Conservation (phyloP, 371 early-diverging fungal genomes). For the Haplosporangium sp. region DNA sequence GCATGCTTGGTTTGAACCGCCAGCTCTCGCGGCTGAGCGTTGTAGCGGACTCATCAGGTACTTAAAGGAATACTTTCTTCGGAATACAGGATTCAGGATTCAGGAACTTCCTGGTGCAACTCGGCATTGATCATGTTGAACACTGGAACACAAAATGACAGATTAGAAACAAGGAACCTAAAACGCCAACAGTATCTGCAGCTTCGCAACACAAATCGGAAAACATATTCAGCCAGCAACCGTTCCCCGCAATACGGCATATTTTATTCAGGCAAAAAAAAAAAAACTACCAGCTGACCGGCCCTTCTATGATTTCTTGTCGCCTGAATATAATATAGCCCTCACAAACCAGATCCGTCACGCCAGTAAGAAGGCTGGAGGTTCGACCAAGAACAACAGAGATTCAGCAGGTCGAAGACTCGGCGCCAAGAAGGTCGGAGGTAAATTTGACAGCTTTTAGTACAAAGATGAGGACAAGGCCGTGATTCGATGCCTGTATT, state of each 20-base stretch:
- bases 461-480: neutral
- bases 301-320: neutral
- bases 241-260: neutral
- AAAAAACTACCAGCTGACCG: neutral
- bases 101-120: too few species aligned
- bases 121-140: too few species aligned
- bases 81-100: neutral
- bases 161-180: too few species aligned
- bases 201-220: too few species aligned
- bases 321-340: constrained; percentile 8
- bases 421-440: constrained; percentile 92
- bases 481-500: neutral
- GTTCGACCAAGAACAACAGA: constrained; percentile 92
- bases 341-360: constrained; percentile 78
- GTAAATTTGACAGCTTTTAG: constrained; percentile 46
- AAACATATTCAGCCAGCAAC: neutral
- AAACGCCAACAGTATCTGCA: too few species aligned
- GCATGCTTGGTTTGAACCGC: constrained; percentile 47
- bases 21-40: constrained; percentile 35
- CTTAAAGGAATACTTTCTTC: neutral
- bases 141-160: too few species aligned
- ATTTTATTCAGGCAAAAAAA: neutral
- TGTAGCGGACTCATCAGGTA: constrained; percentile 50
- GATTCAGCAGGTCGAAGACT: constrained; percentile 94
- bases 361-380: constrained; percentile 94